Evolutionary conservation across 176 grass and related monocot species (phyloP).

Genomic region (Eleusine indica): DNA sequence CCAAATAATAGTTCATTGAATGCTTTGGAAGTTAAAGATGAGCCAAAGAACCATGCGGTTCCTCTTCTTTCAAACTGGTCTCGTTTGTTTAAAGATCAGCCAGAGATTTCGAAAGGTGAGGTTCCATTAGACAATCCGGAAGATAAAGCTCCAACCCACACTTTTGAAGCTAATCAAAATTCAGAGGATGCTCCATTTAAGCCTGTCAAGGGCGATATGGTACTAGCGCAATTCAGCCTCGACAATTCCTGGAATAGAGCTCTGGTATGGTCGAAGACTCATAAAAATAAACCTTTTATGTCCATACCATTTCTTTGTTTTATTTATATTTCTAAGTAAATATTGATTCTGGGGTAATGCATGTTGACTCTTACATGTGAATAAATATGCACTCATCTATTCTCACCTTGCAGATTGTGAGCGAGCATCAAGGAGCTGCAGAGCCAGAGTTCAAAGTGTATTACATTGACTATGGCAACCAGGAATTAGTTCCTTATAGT

Average conservation of each 20-base stretch:
- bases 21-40: no score
- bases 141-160: not conserved
- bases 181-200: slow-evolving; percentile 62
- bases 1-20: not conserved
- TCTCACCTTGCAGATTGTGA: slow-evolving; percentile 51
- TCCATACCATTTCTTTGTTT: not conserved
- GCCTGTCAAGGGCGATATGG: slow-evolving; percentile 63
- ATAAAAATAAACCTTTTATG: not conserved
- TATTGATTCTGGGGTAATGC: no score
- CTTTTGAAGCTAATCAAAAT: slow-evolving; percentile 40
- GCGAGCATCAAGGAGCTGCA: slow-evolving; percentile 44
- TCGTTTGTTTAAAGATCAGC: not conserved
- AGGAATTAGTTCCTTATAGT: slow-evolving; percentile 60
- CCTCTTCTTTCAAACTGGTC: not conserved
- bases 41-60: no score
- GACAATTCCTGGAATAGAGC: slow-evolving; percentile 83
- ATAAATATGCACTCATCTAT: slow-evolving; percentile 12
- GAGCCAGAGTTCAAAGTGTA: slow-evolving; percentile 58
- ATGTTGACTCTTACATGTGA: not conserved
- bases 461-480: slow-evolving; percentile 80
- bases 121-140: not conserved
- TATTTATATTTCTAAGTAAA: no score
- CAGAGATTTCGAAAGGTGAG: not conserved
- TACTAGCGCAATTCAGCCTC: slow-evolving; percentile 61
- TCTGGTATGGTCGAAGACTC: slow-evolving; percentile 51